These are phyloP conservation scores for Pseudocercospora cruenta DNA, from an alignment of 2,329 filamentous ascomycete genomes.

Conservation along the genomic window DNA sequence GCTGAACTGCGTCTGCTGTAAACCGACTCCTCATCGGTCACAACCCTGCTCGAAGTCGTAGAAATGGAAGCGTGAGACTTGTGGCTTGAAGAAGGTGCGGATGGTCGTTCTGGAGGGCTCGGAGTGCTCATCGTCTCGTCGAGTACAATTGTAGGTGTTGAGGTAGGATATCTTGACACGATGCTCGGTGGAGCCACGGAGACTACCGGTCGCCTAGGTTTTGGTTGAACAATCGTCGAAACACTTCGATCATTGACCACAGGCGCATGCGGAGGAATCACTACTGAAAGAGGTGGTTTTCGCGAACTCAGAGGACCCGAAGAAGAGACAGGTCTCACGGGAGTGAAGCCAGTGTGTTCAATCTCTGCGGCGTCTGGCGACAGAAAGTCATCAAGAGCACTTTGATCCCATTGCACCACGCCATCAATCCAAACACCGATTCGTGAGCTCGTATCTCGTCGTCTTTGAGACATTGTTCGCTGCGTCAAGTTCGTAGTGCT, in stretches of 20 bases:
- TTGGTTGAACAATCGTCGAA: constrained; percentile 18
- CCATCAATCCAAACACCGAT: constrained; percentile 52
- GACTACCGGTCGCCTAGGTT: constrained; percentile 18
- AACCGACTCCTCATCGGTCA: constrained; percentile 41
- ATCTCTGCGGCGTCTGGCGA: constrained; percentile 12
- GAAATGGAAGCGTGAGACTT: constrained; percentile 29
- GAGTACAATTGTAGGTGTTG: constrained; percentile 20
- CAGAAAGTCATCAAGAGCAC: constrained; percentile 9
- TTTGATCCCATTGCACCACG: constrained; percentile 46
- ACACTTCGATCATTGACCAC: constrained; percentile 13
- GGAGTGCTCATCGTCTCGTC: constrained; percentile 13
- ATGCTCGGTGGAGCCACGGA: constrained; percentile 24
- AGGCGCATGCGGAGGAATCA: constrained; percentile 26
- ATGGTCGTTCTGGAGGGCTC: not conserved
- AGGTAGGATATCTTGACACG: constrained; percentile 24
- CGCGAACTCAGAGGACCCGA: not conserved
- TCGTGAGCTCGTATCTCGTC: constrained; percentile 34
- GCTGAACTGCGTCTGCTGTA: constrained; percentile 44
- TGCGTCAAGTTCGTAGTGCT: constrained; percentile 15
- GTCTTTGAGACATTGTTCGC: constrained; percentile 29
- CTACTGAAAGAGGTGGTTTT: constrained; percentile 29
- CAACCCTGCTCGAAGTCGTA: constrained; percentile 42
- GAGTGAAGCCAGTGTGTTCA: constrained; percentile 25
- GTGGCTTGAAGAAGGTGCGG: constrained; percentile 10
- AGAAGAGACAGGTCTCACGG: constrained; percentile 17